These are phyloP conservation scores for Lactarius trivialis DNA, from an alignment of 768 basidiomycete species.

Conservation along the genomic window DNA sequence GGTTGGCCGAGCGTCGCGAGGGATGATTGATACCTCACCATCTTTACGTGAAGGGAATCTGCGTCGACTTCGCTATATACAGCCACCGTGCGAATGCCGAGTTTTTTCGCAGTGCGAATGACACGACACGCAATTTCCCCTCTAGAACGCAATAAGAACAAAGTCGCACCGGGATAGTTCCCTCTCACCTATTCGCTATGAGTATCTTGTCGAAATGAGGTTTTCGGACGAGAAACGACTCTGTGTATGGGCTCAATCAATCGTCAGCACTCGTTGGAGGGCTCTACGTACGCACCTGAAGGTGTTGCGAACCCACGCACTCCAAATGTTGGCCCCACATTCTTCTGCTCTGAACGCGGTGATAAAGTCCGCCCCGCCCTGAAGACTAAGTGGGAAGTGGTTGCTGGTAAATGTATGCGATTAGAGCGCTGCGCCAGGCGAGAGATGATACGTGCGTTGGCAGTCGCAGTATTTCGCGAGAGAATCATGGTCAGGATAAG, in stretches of 20 bases:
- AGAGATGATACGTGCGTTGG: conserved; percentile 1
- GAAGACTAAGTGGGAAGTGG: not conserved
- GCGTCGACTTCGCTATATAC: conserved; percentile 87
- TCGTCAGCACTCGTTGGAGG: not conserved
- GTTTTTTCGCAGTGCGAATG: conserved; percentile 79
- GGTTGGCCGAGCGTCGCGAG: conserved; percentile 1
- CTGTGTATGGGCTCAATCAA: not conserved
- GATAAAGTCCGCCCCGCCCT: not conserved
- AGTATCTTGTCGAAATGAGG: conserved; percentile 88
- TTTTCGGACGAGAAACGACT: conserved; percentile 21
- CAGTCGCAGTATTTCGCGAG: conserved; percentile 2
- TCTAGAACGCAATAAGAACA: conserved; percentile 34
- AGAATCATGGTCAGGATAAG: not conserved
- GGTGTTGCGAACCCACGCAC: conserved; percentile 2
- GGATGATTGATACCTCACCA: conserved; percentile 40
- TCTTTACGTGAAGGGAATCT: conserved; percentile 71
- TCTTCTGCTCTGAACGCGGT: not conserved
- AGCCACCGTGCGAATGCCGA: conserved; percentile 88
- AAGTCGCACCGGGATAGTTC: not conserved
- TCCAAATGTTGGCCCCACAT: not conserved
- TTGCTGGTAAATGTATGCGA: not conserved
- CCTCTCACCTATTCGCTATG: conserved; percentile 76
- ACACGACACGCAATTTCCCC: conserved; percentile 96
- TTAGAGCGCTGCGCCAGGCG: not conserved
- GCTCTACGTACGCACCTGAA: conserved; percentile 1